Conservation (phyloP, 371 early-diverging fungal species). For the Hamiltosporidium tvaerminnensis region DNA sequence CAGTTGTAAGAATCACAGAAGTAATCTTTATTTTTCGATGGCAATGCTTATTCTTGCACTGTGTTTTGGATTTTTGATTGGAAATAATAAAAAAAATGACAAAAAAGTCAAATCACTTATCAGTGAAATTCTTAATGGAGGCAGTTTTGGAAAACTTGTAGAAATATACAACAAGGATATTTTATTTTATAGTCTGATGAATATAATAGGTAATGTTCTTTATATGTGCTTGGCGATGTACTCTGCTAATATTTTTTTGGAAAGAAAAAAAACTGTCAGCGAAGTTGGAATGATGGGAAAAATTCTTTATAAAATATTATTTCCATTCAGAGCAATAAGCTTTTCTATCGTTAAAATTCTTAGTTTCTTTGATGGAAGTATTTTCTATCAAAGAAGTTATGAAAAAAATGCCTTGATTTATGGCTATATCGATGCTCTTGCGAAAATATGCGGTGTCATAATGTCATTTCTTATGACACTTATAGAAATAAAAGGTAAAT, state of each 20-base stretch:
- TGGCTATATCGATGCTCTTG: conserved; percentile 30
- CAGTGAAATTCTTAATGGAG: neutral
- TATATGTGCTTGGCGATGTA: conserved; percentile 35
- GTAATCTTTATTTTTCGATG: conserved; percentile 21
- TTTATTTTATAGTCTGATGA: conserved; percentile 4
- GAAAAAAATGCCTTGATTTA: conserved; percentile 20
- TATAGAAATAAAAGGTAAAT: neutral
- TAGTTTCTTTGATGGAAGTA: conserved; percentile 2
- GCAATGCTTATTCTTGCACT: conserved; percentile 10
- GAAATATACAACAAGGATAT: conserved; percentile 1
- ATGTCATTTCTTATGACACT: conserved; percentile 6
- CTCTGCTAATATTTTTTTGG: conserved; percentile 39
- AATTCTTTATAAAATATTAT: conserved; percentile 13
- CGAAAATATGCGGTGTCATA: conserved; percentile 17
- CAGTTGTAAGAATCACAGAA: conserved; percentile 11
- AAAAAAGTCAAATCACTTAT: neutral
- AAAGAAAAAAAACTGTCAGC: conserved; percentile 25
- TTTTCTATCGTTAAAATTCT: conserved; percentile 21
- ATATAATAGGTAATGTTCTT: conserved; percentile 32
- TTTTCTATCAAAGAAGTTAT: conserved; percentile 4
- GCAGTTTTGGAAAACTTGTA: neutral
- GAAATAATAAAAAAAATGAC: neutral
- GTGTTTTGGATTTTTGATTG: conserved; percentile 3
- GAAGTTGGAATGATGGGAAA: conserved; percentile 4
- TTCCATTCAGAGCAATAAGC: conserved; percentile 26